phyloP scores from a whole-genome alignment of 768 basidiomycete genomes.

The Boletus rufocinnamomeus region DNA sequence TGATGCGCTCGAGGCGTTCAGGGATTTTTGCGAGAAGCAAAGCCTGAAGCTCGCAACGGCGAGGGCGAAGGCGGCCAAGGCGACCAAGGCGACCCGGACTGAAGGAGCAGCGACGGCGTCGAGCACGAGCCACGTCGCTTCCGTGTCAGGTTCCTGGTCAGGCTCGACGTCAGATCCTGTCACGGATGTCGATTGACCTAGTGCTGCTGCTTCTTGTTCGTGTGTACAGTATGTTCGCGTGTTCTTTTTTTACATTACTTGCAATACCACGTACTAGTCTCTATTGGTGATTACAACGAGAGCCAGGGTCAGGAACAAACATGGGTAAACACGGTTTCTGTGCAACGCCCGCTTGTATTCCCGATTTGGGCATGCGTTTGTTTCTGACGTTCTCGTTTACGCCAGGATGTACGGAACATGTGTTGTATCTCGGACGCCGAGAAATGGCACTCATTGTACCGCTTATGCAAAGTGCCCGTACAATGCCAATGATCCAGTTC shows the following conservation, averaged over 20 bases:
- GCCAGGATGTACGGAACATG: neutral
- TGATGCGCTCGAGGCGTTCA: constrained; percentile 52
- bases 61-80: constrained; percentile 24
- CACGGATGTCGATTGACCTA: constrained; percentile 38
- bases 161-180: constrained; percentile 18
- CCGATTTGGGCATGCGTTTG: constrained; percentile 33
- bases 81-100: constrained; percentile 1
- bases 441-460: neutral
- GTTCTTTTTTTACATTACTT: constrained; percentile 14
- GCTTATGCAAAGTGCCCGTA: neutral
- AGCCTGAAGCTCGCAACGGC: constrained; percentile 36
- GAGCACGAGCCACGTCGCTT: neutral
- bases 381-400: neutral
- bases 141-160: constrained; percentile 14
- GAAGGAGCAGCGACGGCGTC: neutral
- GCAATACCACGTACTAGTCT: neutral
- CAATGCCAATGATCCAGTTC: neutral
- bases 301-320: constrained; percentile 4
- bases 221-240: constrained; percentile 6
- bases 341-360: constrained; percentile 29
- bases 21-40: constrained; percentile 53
- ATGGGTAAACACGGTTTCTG: constrained; percentile 4
- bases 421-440: constrained; percentile 10
- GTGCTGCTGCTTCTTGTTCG: neutral
- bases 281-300: constrained; percentile 13